A percentile compares a stretch with the other conserved stretches of the same genome.
phyloP scores from a whole-genome alignment of 106 monocot species.

The Dioscorea dumetorum region DNA sequence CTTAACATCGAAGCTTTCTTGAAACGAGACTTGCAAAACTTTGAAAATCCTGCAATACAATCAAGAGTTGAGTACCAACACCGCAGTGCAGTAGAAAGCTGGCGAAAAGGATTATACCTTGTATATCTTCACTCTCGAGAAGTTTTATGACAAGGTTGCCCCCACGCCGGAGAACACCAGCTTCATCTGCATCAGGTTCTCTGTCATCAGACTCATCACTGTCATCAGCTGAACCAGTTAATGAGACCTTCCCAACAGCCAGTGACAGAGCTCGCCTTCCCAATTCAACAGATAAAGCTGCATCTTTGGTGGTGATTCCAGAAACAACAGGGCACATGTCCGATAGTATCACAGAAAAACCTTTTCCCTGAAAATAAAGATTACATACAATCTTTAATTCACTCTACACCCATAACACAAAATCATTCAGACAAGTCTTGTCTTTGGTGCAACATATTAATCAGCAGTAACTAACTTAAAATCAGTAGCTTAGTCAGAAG shows the following conservation, averaged over 20 bases:
- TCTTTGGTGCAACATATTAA: too few relatives aligned
- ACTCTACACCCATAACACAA: background rate
- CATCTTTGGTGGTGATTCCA: constrained; percentile 91
- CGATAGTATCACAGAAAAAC: constrained; percentile 82
- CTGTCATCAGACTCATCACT: constrained; percentile 4
- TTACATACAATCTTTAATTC: background rate
- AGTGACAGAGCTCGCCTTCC: constrained; percentile 68
- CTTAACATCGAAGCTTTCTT: constrained; percentile 72
- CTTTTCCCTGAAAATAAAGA: constrained; percentile 54
- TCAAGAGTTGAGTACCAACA: background rate
- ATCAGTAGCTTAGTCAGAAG: too few relatives aligned
- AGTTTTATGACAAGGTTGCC: constrained; percentile 87
- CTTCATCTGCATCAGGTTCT: constrained; percentile 27
- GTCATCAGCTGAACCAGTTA: constrained; percentile 8
- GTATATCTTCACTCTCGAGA: constrained; percentile 81
- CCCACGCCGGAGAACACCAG: constrained; percentile 60
- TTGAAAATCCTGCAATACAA: constrained; percentile 47
- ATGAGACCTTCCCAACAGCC: constrained; percentile 42
- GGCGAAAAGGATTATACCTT: constrained; percentile 35
- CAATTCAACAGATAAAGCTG: constrained; percentile 76
- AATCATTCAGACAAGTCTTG: background rate
- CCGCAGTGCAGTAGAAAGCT: background rate
- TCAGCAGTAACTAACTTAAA: too few relatives aligned
- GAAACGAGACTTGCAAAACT: constrained; percentile 76
- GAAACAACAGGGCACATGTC: constrained; percentile 95